These are phyloP conservation scores for Musa schizocarpa DNA, from an alignment of 176 grass and related monocot species.

Conservation along the genomic window DNA sequence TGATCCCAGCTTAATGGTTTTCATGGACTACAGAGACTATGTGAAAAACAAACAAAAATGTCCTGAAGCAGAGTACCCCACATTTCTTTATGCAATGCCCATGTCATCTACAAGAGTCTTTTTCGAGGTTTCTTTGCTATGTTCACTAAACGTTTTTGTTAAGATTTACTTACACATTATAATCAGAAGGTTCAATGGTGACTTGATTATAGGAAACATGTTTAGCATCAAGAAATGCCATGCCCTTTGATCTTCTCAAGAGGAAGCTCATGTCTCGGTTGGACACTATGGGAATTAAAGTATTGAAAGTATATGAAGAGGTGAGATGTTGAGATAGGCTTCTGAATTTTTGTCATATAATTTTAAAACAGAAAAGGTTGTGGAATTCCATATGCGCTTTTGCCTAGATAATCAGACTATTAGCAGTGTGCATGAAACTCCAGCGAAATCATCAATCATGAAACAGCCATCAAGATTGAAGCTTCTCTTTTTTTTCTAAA, in stretches of 20 bases:
- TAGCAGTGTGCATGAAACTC: too few species aligned
- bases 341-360: background rate
- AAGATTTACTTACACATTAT: background rate
- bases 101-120: conserved; percentile 83
- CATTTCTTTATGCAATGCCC: conserved; percentile 99
- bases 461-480: too few species aligned
- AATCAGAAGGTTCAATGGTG: conserved; percentile 12
- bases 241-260: conserved; percentile 97
- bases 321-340: conserved; percentile 25
- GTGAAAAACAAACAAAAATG: conserved; percentile 48
- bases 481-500: too few species aligned
- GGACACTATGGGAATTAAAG: conserved; percentile 72
- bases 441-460: too few species aligned
- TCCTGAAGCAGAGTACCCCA: conserved; percentile 60
- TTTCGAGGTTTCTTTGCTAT: conserved; percentile 52
- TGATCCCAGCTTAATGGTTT: conserved; percentile 97
- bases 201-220: conserved; percentile 75
- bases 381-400: too few species aligned
- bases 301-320: conserved; percentile 75
- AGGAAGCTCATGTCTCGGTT: conserved; percentile 79
- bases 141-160: conserved; percentile 3
- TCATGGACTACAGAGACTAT: conserved; percentile 98
- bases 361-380: background rate
- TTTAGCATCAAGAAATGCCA: conserved; percentile 91
- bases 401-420: too few species aligned